Evolutionary conservation across 345 rosid genomes (phyloP).

Genomic region (Populus simonii): DNA sequence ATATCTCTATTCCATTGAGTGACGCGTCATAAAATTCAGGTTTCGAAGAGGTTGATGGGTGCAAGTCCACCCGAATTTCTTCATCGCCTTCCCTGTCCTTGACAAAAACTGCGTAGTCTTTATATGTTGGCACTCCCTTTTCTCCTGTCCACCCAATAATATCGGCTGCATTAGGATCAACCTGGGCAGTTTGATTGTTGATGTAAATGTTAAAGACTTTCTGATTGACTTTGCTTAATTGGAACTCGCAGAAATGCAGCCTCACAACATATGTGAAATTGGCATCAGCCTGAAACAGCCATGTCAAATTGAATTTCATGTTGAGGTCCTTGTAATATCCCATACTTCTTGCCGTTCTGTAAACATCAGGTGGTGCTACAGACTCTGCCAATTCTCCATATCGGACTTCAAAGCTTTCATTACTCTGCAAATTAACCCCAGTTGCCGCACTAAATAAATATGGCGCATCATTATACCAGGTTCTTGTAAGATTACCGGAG

Average conservation of each 20-base stretch:
- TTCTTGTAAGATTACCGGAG: slow-evolving; percentile 49
- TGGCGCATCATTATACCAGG: slow-evolving; percentile 72
- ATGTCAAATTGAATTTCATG: slow-evolving; percentile 55
- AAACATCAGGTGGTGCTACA: slow-evolving; percentile 58
- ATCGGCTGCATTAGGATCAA: slow-evolving; percentile 41
- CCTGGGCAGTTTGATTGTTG: slow-evolving; percentile 59
- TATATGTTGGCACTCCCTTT: slow-evolving; percentile 45
- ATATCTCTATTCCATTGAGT: slow-evolving; percentile 73
- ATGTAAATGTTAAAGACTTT: slow-evolving; percentile 60
- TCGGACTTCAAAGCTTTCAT: slow-evolving; percentile 21
- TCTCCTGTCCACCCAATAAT: slow-evolving; percentile 53
- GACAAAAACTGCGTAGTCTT: slow-evolving; percentile 54
- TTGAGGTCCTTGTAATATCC: slow-evolving; percentile 40
- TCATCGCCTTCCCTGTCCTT: slow-evolving; percentile 43
- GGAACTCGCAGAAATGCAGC: slow-evolving; percentile 73
- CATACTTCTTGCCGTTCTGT: slow-evolving; percentile 57
- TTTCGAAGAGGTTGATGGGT: slow-evolving; percentile 38
- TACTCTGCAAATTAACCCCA: slow-evolving; percentile 37
- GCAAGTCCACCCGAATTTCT: slow-evolving; percentile 42
- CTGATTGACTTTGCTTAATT: slow-evolving; percentile 44
- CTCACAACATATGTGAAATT: slow-evolving; percentile 66
- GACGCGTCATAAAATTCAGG: slow-evolving; percentile 49
- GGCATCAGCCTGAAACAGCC: slow-evolving; percentile 67
- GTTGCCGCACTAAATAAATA: slow-evolving; percentile 48
- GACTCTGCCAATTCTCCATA: slow-evolving; percentile 39